Evolutionary conservation across 1,284 basidiomycete species (phyloP), one percentile per base, ranked within the genome.

Genomic region (Erythrobasidium hasegawianum): DNA sequence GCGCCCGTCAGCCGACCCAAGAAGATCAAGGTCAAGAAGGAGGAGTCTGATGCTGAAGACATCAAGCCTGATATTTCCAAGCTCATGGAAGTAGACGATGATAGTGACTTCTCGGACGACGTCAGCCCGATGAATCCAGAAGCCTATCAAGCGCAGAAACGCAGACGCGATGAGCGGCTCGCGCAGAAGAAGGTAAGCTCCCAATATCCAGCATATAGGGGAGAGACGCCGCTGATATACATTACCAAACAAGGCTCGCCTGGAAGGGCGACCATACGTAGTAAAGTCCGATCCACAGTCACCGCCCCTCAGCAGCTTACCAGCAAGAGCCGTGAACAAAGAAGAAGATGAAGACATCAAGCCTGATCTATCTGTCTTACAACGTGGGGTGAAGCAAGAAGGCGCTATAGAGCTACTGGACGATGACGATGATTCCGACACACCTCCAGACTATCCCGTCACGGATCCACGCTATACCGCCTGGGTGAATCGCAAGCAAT

Each of bases 41-140:
- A 52, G 67, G 58, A 54, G 50, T 47, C 5, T 22, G 20, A 29
- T 8, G 65, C 53, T 9, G 62, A 60, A n/a, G 70, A 69, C 29
- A 38, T 45, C 43, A 71, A 68, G 54, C 64, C 54, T 9, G 29
- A 40, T 49, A 47, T 29, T 20, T 1, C 18, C 39, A 26, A 59
- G 22, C 14, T 22, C 14, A 59, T 55, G 18, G 43, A 39, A 7
- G 5, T 2, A 33, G 61, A 62, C 13, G 53, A 43, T 11, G 71
- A 69, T 27, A 55, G 47, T 26, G 60, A 58, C 18, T 56, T 64
- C 16, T 68, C 68, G 22, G 67, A 66, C 3, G 70, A 71, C 22
- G 66, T 68, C 59, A 69, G 49, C 27, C 57, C 33, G 41, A 50
- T 40, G 58, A 62, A 67, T 14, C 38, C 50, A 11, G 52, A 52